Evolutionary conservation across 2,329 filamentous ascomycete species (phyloP).

Genomic region (Cordyceps farinosa): DNA sequence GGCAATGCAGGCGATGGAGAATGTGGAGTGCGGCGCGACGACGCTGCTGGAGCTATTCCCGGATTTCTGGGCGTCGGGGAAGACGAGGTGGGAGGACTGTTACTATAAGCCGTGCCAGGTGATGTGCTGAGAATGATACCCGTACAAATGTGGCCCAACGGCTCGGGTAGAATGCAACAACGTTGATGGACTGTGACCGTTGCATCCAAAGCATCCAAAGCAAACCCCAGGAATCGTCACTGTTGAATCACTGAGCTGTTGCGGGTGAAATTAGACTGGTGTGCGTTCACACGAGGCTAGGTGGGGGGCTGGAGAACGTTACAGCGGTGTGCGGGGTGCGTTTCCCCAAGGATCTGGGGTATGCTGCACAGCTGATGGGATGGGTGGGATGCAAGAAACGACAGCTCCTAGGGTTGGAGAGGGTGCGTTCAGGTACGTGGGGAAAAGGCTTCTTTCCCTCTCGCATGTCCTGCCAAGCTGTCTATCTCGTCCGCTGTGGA

Average conservation of each 20-base stretch:
- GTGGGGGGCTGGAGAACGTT: constrained; percentile 12
- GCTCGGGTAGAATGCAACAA: background rate
- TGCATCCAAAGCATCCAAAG: background rate
- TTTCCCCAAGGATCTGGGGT: background rate
- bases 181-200: background rate
- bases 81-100: constrained; percentile 5
- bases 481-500: background rate
- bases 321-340: constrained; percentile 8
- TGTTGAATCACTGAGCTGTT: background rate
- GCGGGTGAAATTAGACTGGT: background rate
- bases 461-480: background rate
- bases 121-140: constrained; percentile 4
- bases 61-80: constrained; percentile 2
- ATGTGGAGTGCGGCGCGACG: constrained; percentile 4
- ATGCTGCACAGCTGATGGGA: background rate
- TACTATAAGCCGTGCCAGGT: constrained; percentile 13
- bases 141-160: background rate
- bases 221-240: background rate
- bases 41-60: constrained; percentile 7
- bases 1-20: constrained; percentile 5
- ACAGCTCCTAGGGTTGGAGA: background rate
- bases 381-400: background rate
- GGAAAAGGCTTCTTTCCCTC: background rate
- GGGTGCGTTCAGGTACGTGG: background rate
- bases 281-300: background rate